Evolutionary conservation across 768 basidiomycete species (phyloP), one percentile per base, ranked within the genome.

Genomic region (Phylloporus sp.): DNA sequence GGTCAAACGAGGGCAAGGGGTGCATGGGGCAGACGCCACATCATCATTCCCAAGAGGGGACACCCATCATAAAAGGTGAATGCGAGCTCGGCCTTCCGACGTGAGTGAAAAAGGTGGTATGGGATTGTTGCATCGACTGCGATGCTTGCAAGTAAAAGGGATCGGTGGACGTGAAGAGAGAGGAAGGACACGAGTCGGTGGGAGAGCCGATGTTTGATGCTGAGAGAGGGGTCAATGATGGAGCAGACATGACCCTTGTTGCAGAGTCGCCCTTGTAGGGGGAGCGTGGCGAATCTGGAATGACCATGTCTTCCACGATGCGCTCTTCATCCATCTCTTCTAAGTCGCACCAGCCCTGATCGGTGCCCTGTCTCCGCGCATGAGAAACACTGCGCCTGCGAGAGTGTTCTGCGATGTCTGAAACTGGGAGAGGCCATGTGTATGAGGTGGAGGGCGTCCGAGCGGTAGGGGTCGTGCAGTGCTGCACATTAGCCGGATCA

Each of bases 121-220:
- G 59, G 1, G 68, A 41, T 31, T 65, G 59, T 45, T 70, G 69
- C 10, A 63, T 52, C 6, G 68, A 48, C 50, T 75, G 74, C n/a
- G 63, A 55, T 20, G 68, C 68, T 18, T 75, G 72, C 48, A 74
- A 53, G 54, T 72, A 76, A 58, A 76, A 76, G n/a, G 75, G 76
- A 51, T 77, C 76, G 10, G 75, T 71, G 41, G 72, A 69, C 1
- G 72, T 61, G 56, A 76, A 76, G 26, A 62, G 53, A 28, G 71
- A 71, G 42, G 66, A 28, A 21, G 52, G 1, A 42, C 38, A 54
- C 1, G 58, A 21, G 21, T 65, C 65, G 28, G 57, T 42, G 43
- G 68, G 56, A 33, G 58, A 49, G 46, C 14, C 48, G 38, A 45
- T 46, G 47, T 38, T 44, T 9, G 60, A 49, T 6, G 46, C 22